A percentile compares a stretch with the other conserved stretches of the same genome.
Evolutionary conservation across 176 grass and related monocot genomes (phyloP).

Genomic region (Hyparrhenia diplandra): DNA sequence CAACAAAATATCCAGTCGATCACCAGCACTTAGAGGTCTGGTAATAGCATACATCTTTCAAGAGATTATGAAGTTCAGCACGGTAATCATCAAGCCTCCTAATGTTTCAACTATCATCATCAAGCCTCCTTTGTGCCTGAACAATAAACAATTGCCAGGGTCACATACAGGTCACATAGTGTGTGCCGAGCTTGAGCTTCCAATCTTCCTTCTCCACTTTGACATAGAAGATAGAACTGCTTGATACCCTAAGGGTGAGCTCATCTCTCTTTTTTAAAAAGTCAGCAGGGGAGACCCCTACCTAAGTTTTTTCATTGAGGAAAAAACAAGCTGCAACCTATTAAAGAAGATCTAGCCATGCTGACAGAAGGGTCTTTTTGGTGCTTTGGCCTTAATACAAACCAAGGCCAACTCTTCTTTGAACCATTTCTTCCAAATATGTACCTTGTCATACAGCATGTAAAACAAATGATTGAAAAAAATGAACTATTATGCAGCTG

Average conservation of each 20-base stretch:
- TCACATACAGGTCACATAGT: background rate
- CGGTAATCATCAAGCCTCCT: slow-evolving; percentile 62
- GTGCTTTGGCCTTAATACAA: too few species aligned
- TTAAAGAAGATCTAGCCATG: too few species aligned
- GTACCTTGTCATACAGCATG: too few species aligned
- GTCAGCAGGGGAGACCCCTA: too few species aligned
- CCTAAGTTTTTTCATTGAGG: too few species aligned
- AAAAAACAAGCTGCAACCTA: too few species aligned
- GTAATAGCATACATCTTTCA: slow-evolving; percentile 68
- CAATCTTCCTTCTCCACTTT: slow-evolving; percentile 16
- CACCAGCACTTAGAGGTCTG: background rate
- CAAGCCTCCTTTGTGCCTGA: too few species aligned
- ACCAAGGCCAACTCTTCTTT: too few species aligned
- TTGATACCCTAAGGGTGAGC: slow-evolving; percentile 79
- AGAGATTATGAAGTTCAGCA: slow-evolving; percentile 84
- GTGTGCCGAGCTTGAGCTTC: slow-evolving; percentile 35
- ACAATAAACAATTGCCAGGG: slow-evolving; percentile 34
- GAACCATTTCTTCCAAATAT: too few species aligned
- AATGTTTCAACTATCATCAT: slow-evolving; percentile 65
- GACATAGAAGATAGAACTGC: slow-evolving; percentile 58
- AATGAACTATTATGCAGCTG: too few species aligned
- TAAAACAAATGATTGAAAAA: too few species aligned
- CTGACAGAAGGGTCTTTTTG: too few species aligned
- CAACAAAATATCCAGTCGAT: background rate
- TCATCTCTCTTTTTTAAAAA: slow-evolving; percentile 84